These are phyloP conservation scores for Tolypocladium paradoxum DNA, from an alignment of 2,329 filamentous ascomycete genomes.

Conservation along the genomic window DNA sequence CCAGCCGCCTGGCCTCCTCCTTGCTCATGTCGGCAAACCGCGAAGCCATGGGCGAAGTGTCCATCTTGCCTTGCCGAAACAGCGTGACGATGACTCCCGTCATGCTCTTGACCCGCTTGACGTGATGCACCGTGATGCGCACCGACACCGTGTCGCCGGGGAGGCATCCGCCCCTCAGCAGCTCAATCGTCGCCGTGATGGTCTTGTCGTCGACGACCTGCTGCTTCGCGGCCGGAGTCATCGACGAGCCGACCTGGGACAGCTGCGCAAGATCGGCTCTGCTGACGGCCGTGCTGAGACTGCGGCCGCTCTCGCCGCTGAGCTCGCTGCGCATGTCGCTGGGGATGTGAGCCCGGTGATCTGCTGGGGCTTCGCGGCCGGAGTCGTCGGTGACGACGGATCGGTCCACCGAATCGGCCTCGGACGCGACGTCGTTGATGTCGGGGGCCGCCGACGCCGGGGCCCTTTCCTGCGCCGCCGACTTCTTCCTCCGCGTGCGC, in stretches of 20 bases:
- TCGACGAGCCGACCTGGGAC: slow-evolving; percentile 17
- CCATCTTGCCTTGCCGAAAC: slow-evolving; percentile 82
- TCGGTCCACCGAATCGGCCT: slow-evolving; percentile 27
- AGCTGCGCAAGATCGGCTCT: slow-evolving; percentile 31
- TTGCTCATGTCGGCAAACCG: slow-evolving; percentile 44
- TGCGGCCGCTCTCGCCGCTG: slow-evolving; percentile 60
- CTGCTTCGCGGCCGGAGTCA: slow-evolving; percentile 25
- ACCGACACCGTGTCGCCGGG: slow-evolving; percentile 76
- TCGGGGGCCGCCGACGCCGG: slow-evolving; percentile 30
- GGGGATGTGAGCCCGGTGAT: slow-evolving; percentile 31
- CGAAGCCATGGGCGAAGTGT: slow-evolving; percentile 52
- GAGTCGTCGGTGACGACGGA: slow-evolving; percentile 29
- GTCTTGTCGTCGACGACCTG: slow-evolving; percentile 54
- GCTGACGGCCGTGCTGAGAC: slow-evolving; percentile 53
- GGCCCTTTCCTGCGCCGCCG: slow-evolving; percentile 31
- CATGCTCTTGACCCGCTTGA: slow-evolving; percentile 79
- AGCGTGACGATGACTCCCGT: slow-evolving; percentile 88
- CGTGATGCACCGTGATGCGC: slow-evolving; percentile 74
- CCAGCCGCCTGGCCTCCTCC: slow-evolving; percentile 54
- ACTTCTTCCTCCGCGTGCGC: slow-evolving; percentile 52
- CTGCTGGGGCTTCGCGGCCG: slow-evolving; percentile 21
- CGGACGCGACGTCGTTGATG: slow-evolving; percentile 21
- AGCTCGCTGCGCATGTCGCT: slow-evolving; percentile 55
- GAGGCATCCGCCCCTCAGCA: slow-evolving; percentile 72
- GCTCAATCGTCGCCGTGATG: slow-evolving; percentile 77